Evolutionary conservation across 2,329 filamentous ascomycete species (phyloP).

Genomic region (Drechmeria coniospora): DNA sequence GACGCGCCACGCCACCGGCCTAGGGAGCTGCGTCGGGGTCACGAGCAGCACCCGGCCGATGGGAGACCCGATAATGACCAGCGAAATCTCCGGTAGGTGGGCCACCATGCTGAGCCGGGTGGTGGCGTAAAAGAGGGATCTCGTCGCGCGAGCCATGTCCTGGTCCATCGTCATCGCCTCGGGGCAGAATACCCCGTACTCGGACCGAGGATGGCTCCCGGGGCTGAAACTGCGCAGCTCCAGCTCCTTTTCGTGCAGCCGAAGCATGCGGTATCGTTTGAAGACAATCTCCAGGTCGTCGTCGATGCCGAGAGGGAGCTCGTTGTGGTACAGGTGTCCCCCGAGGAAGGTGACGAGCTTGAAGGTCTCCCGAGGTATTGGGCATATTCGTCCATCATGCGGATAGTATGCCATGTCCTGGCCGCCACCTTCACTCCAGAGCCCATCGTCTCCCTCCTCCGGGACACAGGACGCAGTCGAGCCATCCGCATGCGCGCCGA

Average conservation of each 20-base stretch:
- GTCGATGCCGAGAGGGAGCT: no score
- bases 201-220: constrained; percentile 6
- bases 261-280: constrained; percentile 22
- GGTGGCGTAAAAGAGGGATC: constrained; percentile 16
- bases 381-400: constrained; percentile 12
- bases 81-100: constrained; percentile 52
- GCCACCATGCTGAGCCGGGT: constrained; percentile 40
- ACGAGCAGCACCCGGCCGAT: constrained; percentile 50
- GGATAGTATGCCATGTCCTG: constrained; percentile 21
- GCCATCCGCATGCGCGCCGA: no score
- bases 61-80: constrained; percentile 52
- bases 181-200: constrained; percentile 17
- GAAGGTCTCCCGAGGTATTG: constrained; percentile 5
- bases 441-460: no score
- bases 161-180: constrained; percentile 13
- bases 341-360: constrained; percentile 10
- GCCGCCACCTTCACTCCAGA: no score
- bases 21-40: constrained; percentile 29
- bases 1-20: constrained; percentile 7
- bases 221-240: constrained; percentile 26
- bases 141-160: constrained; percentile 8
- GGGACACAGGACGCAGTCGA: no score
- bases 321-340: constrained; percentile 6
- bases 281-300: no score
- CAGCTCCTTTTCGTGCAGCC: constrained; percentile 32